Base-by-base conservation (phyloP, 2,329 filamentous ascomycete genomes). In the Clonostachys chloroleuca region DNA sequence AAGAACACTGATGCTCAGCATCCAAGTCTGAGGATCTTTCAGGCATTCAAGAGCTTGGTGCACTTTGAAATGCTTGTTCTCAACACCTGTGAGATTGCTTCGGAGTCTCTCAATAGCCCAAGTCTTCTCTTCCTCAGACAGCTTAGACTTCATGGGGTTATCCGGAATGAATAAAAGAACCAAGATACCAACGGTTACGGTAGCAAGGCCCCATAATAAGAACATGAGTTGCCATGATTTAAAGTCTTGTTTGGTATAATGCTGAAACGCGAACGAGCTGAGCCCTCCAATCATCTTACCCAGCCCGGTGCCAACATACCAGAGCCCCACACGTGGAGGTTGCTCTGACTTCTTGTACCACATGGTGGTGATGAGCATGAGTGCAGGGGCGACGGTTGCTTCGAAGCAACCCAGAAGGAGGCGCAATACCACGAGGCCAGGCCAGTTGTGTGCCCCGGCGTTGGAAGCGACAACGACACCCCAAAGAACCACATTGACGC, bases 241-340 rank as follows among this genome's bases (percentile, higher is more conserved):
- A 24, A 65, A 54, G 17, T 52, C 52, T 39, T 57, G 57, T 36
- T 56, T 52, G n/a, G 54, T 57, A 44, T 62, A 47, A 53, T 64
- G 60, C 48, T 63, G 62, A 30, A 61, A 62, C 58, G 61, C 64
- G 18, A 54, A 47, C 1, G 62, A 55, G 30, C 65, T 49, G 18
- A 50, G 34, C 7, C 86, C 86, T 34, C 85, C 85, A 8, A 88
- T 82, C 44, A 89, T 84, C 57, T 88, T 85, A 59, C 89, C 85
- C 1, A 73, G 75, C 2, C 86, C 85, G 59, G 89, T 77, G 5
- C 74, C 74, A 1, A 72, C 64, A 49, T 80, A 81, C 78, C 78
- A 83, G 20, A 80, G 68, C 5, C 76, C 77, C 1, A 76, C 77
- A 4, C 78, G 66, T 5, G 63, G 63, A 2, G 78, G 77, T 51